phyloP scores from a whole-genome alignment of 2,329 filamentous ascomycete genomes.

The Alternaria rosae region DNA sequence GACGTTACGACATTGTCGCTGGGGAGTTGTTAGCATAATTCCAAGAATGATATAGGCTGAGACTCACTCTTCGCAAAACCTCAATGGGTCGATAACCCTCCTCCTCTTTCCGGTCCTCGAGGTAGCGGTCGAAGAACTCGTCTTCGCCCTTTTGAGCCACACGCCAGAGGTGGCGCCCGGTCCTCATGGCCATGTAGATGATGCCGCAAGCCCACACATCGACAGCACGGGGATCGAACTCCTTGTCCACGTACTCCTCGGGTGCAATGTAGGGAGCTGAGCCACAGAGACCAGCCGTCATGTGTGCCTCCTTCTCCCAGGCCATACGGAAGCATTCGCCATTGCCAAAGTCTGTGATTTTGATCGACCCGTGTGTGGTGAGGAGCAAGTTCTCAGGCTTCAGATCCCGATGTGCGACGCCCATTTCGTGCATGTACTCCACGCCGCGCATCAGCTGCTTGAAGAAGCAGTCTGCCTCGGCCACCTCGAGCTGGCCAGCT shows the following conservation, averaged over 20 bases:
- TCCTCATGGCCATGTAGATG: slow-evolving; percentile 99
- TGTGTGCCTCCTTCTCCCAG: slow-evolving; percentile 97
- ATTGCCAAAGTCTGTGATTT: slow-evolving; percentile 98
- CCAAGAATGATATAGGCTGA: background rate
- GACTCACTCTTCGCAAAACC: slow-evolving; percentile 87
- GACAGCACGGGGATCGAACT: slow-evolving; percentile 97
- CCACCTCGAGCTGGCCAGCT: slow-evolving; percentile 87
- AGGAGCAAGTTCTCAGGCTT: slow-evolving; percentile 97
- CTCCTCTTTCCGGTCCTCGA: slow-evolving; percentile 91
- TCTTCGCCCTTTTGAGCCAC: slow-evolving; percentile 97
- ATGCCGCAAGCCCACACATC: slow-evolving; percentile 98
- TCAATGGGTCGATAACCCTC: slow-evolving; percentile 97
- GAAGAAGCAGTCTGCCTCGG: slow-evolving; percentile 97
- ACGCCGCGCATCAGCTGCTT: slow-evolving; percentile 99
- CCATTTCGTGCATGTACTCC: slow-evolving; percentile 99
- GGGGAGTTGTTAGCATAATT: slow-evolving; percentile 24
- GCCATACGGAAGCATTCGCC: slow-evolving; percentile 99
- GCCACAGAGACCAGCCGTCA: slow-evolving; percentile 96
- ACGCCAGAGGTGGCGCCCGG: slow-evolving; percentile 92
- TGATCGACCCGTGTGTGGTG: slow-evolving; percentile 89
- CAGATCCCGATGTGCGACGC: slow-evolving; percentile 93
- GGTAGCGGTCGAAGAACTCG: slow-evolving; percentile 94
- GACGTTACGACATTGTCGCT: slow-evolving; percentile 97
- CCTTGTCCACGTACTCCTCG: slow-evolving; percentile 92
- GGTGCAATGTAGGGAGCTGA: slow-evolving; percentile 97